Conservation (phyloP, 495 filamentous ascomycete species). For the Endocarpon pusillum region DNA sequence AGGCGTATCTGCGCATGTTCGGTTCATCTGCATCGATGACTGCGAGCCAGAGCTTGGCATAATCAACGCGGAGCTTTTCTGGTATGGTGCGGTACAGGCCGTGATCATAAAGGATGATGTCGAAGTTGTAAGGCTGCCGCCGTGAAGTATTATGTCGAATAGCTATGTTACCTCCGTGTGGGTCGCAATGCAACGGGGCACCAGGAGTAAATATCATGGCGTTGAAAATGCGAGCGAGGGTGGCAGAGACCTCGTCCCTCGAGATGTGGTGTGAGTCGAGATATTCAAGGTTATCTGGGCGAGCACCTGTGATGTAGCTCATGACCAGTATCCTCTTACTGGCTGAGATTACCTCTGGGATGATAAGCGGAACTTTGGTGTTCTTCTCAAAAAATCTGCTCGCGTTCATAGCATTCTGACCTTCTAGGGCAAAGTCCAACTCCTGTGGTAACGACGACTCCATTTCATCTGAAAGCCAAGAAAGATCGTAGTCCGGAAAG, state of each 20-base stretch:
- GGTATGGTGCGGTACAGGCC: slow-evolving; percentile 92
- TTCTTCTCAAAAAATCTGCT: slow-evolving; percentile 61
- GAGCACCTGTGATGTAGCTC: slow-evolving; percentile 76
- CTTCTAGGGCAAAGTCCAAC: slow-evolving; percentile 78
- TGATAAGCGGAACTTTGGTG: slow-evolving; percentile 57
- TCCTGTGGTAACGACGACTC: slow-evolving; percentile 79
- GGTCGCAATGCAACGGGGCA: slow-evolving; percentile 90
- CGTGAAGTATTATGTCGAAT: slow-evolving; percentile 54
- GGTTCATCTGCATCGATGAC: slow-evolving; percentile 75
- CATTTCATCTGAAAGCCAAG: slow-evolving; percentile 91
- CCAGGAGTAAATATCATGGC: slow-evolving; percentile 95
- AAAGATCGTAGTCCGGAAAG: slow-evolving; percentile 94
- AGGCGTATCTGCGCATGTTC: slow-evolving; percentile 72
- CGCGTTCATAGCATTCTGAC: slow-evolving; percentile 62
- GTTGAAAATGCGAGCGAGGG: slow-evolving; percentile 87
- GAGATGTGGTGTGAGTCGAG: slow-evolving; percentile 75
- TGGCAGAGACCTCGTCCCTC: slow-evolving; percentile 90
- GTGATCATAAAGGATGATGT: slow-evolving; percentile 96
- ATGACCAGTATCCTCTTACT: slow-evolving; percentile 84
- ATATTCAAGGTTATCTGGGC: slow-evolving; percentile 78
- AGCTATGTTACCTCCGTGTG: slow-evolving; percentile 93
- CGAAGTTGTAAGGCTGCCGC: slow-evolving; percentile 58
- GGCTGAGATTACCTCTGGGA: slow-evolving; percentile 86
- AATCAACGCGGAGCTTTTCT: slow-evolving; percentile 54
- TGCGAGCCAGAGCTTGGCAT: slow-evolving; percentile 95